Base-by-base conservation (phyloP, 1,139 yeast genomes). In the Pichia sp. region DNA sequence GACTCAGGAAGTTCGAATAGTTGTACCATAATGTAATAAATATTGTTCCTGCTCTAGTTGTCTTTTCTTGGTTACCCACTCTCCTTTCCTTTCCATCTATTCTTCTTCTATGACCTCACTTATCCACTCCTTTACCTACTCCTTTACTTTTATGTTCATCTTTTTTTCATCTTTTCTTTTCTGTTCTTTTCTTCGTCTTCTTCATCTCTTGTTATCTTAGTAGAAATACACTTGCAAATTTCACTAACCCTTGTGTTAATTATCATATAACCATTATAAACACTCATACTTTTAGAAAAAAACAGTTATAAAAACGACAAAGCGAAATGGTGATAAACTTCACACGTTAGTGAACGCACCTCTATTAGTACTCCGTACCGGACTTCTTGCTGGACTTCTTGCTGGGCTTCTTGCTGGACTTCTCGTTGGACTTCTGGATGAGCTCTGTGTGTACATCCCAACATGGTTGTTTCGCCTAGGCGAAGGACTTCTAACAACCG, bases 11-110 rank as follows among this genome's bases (percentile, higher is more conserved):
- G 44, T 29, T 50, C 58, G 16, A 44, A 29, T 20, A 43, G 64
- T 31, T 67, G 70, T 62, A 57, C 60, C n/a, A 61, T 67, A 43
- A 61, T 67, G 68, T 66, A 57, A 63, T 38, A 8, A 29, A 30
- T 29, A 5, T 12, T 9, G 38, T 9, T 12, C 8, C 38, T 14
- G 6, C 6, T 34, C n/a, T 12, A 12, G 38, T 9, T 34, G 38
- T 34, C 38, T 9, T 34, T 34, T 8, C 38, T 34, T 34, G 38
- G 8, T 34, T 34, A 14, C n/a, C n/a, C 40, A 20, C 47, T 40
- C n/a, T 45, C 30, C 42, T 45, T 38, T 36, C 27, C 30, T 40
- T 31, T 38, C 17, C 27, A 24, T 45, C 29, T 47, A 38, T 24
- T 46, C 29, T 10, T 24, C 41, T 24, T 34, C 46, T n/a, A 34